A percentile compares a stretch with the other conserved stretches of the same genome.
Evolutionary conservation across 2,329 filamentous ascomycete species (phyloP).

Genomic region (Bipolaris zeicola): DNA sequence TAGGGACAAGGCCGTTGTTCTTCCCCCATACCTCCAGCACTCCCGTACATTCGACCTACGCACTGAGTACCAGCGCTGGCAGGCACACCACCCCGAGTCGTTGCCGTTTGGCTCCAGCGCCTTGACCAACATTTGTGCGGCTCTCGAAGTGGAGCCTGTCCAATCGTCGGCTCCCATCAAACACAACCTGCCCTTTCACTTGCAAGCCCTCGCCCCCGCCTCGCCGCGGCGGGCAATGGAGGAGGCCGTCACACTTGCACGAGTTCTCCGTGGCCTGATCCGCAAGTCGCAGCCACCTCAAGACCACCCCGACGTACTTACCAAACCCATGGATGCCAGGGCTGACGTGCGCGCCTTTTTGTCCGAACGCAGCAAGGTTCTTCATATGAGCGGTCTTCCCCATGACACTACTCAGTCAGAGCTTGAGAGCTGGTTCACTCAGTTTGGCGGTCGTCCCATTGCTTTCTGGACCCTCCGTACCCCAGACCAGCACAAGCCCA

Average conservation of each 20-base stretch:
- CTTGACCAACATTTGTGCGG: slow-evolving; percentile 96
- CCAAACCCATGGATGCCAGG: slow-evolving; percentile 92
- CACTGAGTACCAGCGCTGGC: slow-evolving; percentile 98
- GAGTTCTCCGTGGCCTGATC: slow-evolving; percentile 89
- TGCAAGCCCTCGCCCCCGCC: slow-evolving; percentile 92
- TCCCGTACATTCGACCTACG: slow-evolving; percentile 96
- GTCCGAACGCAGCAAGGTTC: slow-evolving; percentile 93
- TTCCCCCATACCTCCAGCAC: slow-evolving; percentile 96
- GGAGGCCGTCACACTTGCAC: slow-evolving; percentile 90
- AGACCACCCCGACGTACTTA: slow-evolving; percentile 93
- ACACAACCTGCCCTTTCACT: slow-evolving; percentile 96
- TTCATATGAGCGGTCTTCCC: slow-evolving; percentile 95
- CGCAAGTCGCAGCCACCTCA: slow-evolving; percentile 94
- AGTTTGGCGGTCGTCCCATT: slow-evolving; percentile 96
- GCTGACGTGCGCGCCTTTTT: slow-evolving; percentile 96
- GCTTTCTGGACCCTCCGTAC: slow-evolving; percentile 98
- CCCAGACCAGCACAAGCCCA: slow-evolving; percentile 99
- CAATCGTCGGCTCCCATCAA: slow-evolving; percentile 98
- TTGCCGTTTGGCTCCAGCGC: slow-evolving; percentile 95
- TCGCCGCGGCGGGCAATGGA: slow-evolving; percentile 97
- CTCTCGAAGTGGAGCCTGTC: slow-evolving; percentile 95
- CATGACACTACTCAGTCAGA: slow-evolving; percentile 99
- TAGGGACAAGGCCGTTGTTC: slow-evolving; percentile 95
- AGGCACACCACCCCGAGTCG: slow-evolving; percentile 96
- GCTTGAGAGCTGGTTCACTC: slow-evolving; percentile 98